These are phyloP conservation scores for Helianthus tuberosus DNA, from an alignment of 129 eudicot species.

Conservation along the genomic window DNA sequence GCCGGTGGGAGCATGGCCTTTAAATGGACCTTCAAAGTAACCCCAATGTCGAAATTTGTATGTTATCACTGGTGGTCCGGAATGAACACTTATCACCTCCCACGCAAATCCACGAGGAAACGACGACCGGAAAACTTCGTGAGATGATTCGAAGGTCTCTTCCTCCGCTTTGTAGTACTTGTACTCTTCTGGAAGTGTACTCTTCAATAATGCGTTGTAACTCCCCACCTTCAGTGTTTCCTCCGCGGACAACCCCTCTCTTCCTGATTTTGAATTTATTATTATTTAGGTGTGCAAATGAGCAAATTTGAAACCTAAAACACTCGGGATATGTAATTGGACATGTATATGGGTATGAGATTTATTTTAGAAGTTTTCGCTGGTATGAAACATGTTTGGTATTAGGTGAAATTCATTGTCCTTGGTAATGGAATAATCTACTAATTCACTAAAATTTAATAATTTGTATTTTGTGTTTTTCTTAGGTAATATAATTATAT, in stretches of 20 bases:
- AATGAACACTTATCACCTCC: conserved; percentile 80
- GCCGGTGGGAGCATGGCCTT: conserved; percentile 67
- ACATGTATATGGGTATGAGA: too few species aligned
- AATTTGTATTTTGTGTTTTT: too few species aligned
- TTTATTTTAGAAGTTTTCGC: too few species aligned
- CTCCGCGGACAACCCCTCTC: conserved; percentile 71
- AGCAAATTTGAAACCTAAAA: too few species aligned
- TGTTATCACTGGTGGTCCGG: conserved; percentile 76
- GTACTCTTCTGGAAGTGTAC: conserved; percentile 48
- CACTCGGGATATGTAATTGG: too few species aligned
- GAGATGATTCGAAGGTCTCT: conserved; percentile 89
- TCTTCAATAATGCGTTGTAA: conserved; percentile 76
- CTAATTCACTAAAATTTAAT: too few species aligned
- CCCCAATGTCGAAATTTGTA: conserved; percentile 98
- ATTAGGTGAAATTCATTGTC: too few species aligned
- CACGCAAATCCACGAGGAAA: conserved; percentile 90
- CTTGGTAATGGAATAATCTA: too few species aligned
- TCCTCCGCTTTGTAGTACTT: conserved; percentile 84
- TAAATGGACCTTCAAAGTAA: conserved; percentile 59
- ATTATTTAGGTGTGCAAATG: not conserved
- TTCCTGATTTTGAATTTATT: conserved; percentile 42
- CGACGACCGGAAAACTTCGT: conserved; percentile 65
- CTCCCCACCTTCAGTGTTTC: conserved; percentile 74
- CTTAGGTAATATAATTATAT: too few species aligned
- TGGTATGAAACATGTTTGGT: too few species aligned